Conservation (phyloP, 768 basidiomycete genomes). For the Naematelia aurantialba region DNA sequence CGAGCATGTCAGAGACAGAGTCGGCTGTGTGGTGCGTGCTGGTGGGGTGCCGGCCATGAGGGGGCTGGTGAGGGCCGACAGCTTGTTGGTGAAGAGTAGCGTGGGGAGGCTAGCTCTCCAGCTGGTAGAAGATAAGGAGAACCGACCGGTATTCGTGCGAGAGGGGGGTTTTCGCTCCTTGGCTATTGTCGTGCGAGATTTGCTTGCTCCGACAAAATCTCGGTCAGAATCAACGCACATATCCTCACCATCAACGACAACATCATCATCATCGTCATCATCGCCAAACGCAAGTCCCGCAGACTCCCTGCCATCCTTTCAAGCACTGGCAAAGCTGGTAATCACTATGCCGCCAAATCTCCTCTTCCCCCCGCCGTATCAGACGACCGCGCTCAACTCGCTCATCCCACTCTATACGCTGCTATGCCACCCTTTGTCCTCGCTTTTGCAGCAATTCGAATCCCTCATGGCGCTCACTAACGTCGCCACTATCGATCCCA, state of each 20-base stretch:
- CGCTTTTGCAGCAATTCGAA: constrained; percentile 81
- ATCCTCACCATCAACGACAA: too few species aligned
- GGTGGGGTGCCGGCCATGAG: constrained; percentile 66
- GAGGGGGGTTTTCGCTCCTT: constrained; percentile 69
- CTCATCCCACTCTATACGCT: constrained; percentile 74
- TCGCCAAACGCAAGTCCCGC: background rate
- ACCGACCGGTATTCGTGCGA: constrained; percentile 71
- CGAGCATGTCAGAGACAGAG: constrained; percentile 62
- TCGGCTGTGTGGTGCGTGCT: constrained; percentile 59
- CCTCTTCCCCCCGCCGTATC: constrained; percentile 81
- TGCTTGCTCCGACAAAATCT: constrained; percentile 48
- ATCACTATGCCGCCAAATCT: constrained; percentile 87
- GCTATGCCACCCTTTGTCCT: constrained; percentile 65
- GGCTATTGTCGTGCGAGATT: constrained; percentile 33
- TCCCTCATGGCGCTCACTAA: constrained; percentile 95
- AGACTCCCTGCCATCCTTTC: constrained; percentile 57
- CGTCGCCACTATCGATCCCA: constrained; percentile 70
- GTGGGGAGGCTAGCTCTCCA: constrained; percentile 65
- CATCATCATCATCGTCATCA: background rate
- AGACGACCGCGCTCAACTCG: constrained; percentile 67
- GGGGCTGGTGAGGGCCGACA: constrained; percentile 61
- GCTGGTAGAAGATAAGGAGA: constrained; percentile 71
- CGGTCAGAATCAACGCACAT: too few species aligned
- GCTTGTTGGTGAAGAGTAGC: constrained; percentile 59
- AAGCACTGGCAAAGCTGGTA: constrained; percentile 85